A percentile compares a stretch with the other conserved stretches of the same genome.
Evolutionary conservation across 495 filamentous ascomycete genomes (phyloP).

Genomic region (Aspergillus bridgeri): DNA sequence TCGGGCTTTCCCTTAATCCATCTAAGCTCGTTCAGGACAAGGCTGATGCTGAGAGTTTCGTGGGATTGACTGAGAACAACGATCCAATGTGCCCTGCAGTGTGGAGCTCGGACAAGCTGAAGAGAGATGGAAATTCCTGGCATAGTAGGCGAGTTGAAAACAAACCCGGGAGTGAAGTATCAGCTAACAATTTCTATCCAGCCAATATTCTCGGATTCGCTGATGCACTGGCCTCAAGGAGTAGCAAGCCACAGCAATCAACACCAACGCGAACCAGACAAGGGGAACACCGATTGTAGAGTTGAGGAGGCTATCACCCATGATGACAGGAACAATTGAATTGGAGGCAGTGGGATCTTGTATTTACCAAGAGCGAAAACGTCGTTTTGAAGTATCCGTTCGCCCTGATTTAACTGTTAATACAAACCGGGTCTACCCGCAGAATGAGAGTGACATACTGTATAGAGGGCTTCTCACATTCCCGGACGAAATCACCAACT

Average conservation of each 20-base stretch:
- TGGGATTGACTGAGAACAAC: slow-evolving; percentile 1
- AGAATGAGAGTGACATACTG: slow-evolving; percentile 1
- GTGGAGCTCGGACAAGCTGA: neutral
- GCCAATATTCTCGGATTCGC: neutral
- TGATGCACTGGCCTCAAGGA: slow-evolving; percentile 1
- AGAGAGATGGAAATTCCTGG: slow-evolving; percentile 2
- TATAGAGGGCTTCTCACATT: neutral
- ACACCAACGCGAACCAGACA: neutral
- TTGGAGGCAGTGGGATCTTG: neutral
- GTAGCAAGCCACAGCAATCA: slow-evolving; percentile 2
- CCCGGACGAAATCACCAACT: neutral
- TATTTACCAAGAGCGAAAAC: neutral
- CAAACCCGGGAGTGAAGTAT: slow-evolving; percentile 1
- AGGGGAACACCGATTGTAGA: neutral
- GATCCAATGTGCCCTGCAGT: neutral
- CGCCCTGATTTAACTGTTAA: slow-evolving; percentile 4
- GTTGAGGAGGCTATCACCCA: neutral
- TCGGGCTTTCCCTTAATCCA: neutral
- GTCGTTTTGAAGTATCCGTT: neutral
- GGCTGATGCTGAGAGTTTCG: neutral
- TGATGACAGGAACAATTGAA: neutral
- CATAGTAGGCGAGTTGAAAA: neutral
- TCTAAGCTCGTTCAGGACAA: slow-evolving; percentile 1
- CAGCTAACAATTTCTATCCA: slow-evolving; percentile 1
- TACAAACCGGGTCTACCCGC: neutral